Evolutionary conservation across 805 yeast species (phyloP), one percentile per base, ranked within the genome.

Genomic region (Wickerhamomyces sydowiorum): DNA sequence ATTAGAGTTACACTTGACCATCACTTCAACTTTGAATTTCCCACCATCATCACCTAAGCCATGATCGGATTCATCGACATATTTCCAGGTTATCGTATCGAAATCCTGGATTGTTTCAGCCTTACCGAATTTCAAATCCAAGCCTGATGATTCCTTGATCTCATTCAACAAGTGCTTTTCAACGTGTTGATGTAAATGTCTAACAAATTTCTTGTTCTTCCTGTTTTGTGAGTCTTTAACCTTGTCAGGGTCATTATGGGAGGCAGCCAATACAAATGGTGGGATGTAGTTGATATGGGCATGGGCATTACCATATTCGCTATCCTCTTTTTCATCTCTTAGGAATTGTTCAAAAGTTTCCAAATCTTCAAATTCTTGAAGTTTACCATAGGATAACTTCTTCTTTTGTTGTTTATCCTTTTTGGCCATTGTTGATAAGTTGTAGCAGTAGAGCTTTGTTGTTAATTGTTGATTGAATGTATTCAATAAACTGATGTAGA

Each of bases 171-270:
- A 64, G 60, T 83, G 90, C 55, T 81, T 81, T 53, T 79, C 76
- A 42, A 84, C 69, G 55, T 84, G 91, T 60, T 84, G 91, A 54
- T 80, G 82, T 59, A 84, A 70, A 60, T 82, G 82, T 59, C 91
- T 72, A 46, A 77, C 78, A 57, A 82, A 84, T 62, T 82, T 82
- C 53, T 78, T 75, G 43, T 82, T 79, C 58, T 83, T 78, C 47
- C 82, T 78, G 62, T 82, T 83, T 70, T 76, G 79, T 34, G 84
- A 77, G 24, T 83, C 82, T 60, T 82, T 81, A 47, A 83, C 75
- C 57, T 80, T 82, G 40, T 83, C 89, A 44, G 80, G 77, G 54
- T 82, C 79, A 43, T 80, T 76, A 49, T 80, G 86, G 46, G 80
- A 74, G 43, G 78, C 83, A 48, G 75, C 73, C 59, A 82, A 50